Conservation (phyloP, 148 eudicot species). For the Cornus florida region DNA sequence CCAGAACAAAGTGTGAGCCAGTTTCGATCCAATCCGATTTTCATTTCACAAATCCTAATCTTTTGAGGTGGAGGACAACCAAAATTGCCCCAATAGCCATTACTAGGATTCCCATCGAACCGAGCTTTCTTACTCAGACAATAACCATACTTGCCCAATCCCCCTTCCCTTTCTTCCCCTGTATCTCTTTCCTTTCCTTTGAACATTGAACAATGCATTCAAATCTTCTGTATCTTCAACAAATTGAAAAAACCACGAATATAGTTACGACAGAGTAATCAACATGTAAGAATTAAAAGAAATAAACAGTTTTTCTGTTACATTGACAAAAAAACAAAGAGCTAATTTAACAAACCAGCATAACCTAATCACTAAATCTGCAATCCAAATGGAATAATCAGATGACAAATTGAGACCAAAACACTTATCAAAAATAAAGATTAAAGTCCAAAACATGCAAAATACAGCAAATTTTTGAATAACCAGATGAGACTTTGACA, state of each 20-base stretch:
- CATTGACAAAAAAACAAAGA: not conserved
- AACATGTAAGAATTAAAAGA: not conserved
- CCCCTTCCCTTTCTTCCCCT: conserved; percentile 14
- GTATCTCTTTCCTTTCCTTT: conserved; percentile 27
- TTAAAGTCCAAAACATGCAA: too few relatives aligned
- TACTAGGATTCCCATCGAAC: conserved; percentile 1
- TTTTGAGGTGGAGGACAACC: not conserved
- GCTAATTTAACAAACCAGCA: not conserved
- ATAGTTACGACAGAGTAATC: too few relatives aligned
- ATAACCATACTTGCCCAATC: conserved; percentile 6
- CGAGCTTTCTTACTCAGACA: not conserved
- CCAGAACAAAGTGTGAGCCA: not conserved
- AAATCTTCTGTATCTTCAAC: conserved; percentile 17
- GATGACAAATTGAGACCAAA: not conserved
- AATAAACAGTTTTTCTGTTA: not conserved
- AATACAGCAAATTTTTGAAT: too few relatives aligned
- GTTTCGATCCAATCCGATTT: not conserved
- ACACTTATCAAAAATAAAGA: not conserved
- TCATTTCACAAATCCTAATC: not conserved
- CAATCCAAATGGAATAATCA: not conserved
- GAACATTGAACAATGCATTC: conserved; percentile 24
- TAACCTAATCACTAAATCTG: not conserved
- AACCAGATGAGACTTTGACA: too few relatives aligned
- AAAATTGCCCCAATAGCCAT: not conserved
- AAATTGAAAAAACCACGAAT: not conserved